These are phyloP conservation scores for Tulasnella sp. DNA, from an alignment of 768 basidiomycete genomes.

Conservation along the genomic window DNA sequence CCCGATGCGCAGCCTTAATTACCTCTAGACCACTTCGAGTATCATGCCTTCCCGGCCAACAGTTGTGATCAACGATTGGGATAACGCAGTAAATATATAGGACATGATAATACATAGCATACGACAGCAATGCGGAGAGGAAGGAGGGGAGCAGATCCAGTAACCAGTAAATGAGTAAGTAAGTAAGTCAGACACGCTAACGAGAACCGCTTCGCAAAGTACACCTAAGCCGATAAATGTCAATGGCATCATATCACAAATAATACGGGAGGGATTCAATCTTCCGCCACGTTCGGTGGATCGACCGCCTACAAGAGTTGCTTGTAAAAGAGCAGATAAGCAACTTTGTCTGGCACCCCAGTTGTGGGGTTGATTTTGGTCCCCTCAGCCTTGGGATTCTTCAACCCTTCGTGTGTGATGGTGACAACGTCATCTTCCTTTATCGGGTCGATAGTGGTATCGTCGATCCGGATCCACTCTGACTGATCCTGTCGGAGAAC, in stretches of 20 bases:
- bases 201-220: not conserved
- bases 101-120: not conserved
- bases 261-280: too few species aligned
- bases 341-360: constrained; percentile 62
- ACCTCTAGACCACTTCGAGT: not conserved
- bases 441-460: constrained; percentile 79
- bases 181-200: not conserved
- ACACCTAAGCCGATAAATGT: not conserved
- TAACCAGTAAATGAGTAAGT: constrained; percentile 4
- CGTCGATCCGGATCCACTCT: constrained; percentile 92
- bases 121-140: not conserved
- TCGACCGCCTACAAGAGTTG: not conserved
- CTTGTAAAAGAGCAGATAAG: constrained; percentile 85
- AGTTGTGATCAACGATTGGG: too few species aligned
- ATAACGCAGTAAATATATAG: not conserved
- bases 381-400: constrained; percentile 36
- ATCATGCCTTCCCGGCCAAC: not conserved
- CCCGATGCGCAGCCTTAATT: not conserved
- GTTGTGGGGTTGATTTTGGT: constrained; percentile 32
- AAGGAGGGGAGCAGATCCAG: not conserved
- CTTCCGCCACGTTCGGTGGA: not conserved
- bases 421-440: constrained; percentile 41
- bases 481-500: constrained; percentile 55
- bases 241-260: not conserved
- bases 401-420: constrained; percentile 65